These are phyloP conservation scores for Cercospora janseana DNA, from an alignment of 2,329 filamentous ascomycete species.

Conservation along the genomic window DNA sequence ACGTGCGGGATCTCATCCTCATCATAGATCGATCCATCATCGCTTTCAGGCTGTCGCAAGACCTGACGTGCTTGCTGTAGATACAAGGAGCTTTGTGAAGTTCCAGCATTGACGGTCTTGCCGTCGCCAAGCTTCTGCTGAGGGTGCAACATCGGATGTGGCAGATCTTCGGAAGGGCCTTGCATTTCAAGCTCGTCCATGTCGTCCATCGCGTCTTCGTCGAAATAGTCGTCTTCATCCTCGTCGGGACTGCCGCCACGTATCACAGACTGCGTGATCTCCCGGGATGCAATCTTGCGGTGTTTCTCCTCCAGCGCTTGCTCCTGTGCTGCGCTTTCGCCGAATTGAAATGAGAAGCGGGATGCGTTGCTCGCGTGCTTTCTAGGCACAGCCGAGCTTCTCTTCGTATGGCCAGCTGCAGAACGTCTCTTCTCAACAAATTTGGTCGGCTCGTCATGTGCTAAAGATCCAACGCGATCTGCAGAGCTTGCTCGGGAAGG, in stretches of 20 bases:
- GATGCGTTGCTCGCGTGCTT: conserved; percentile 66
- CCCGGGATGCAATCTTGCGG: conserved; percentile 25
- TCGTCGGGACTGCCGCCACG: conserved; percentile 27
- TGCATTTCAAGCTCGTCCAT: conserved; percentile 47
- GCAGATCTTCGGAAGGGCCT: conserved; percentile 13
- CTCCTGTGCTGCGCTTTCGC: conserved; percentile 62
- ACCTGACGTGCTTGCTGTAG: conserved; percentile 26
- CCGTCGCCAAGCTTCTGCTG: conserved; percentile 14
- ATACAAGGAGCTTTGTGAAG: conserved; percentile 23
- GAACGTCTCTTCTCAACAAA: conserved; percentile 34
- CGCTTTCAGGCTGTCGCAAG: conserved; percentile 20
- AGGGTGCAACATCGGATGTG: conserved; percentile 2
- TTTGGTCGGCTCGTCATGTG: conserved; percentile 19
- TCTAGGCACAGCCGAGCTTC: conserved; percentile 36
- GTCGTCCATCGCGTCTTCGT: conserved; percentile 46
- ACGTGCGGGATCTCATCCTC: conserved; percentile 34
- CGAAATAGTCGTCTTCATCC: conserved; percentile 40
- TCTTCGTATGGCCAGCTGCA: conserved; percentile 34
- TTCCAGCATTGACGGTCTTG: conserved; percentile 2
- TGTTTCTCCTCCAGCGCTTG: conserved; percentile 72
- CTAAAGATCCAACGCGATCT: no score
- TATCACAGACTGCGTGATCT: conserved; percentile 15
- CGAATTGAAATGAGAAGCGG: conserved; percentile 79
- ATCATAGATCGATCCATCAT: conserved; percentile 40
- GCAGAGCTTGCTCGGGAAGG: no score